phyloP scores from a whole-genome alignment of 1,139 yeast species.

The Taphrina communis region DNA sequence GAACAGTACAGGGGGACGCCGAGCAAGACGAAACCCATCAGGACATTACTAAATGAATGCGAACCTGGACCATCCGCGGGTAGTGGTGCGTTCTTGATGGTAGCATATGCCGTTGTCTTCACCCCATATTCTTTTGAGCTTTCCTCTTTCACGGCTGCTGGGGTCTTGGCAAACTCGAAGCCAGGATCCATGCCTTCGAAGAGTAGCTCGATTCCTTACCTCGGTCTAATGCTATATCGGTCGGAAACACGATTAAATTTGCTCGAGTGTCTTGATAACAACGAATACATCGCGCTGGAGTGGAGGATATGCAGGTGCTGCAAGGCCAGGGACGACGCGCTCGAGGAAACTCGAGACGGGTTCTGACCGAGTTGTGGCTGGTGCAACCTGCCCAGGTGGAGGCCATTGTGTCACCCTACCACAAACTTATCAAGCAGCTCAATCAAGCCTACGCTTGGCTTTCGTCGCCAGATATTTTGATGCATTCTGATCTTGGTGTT shows the following conservation, averaged over 20 bases:
- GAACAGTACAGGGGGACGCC: constrained; percentile 69
- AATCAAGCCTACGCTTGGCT: not conserved
- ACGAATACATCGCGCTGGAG: not conserved
- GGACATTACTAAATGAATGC: constrained; percentile 70
- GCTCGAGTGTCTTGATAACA: not conserved
- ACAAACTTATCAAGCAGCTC: not conserved
- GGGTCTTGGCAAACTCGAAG: constrained; percentile 39
- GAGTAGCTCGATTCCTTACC: not conserved
- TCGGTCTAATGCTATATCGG: not conserved
- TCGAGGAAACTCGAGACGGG: not conserved
- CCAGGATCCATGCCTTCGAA: constrained; percentile 34
- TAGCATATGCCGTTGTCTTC: constrained; percentile 66
- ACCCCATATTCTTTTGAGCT: constrained; percentile 58
- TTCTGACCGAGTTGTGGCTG: constrained; percentile 6
- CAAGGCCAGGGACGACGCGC: constrained; percentile 1
- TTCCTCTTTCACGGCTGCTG: constrained; percentile 20
- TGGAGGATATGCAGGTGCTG: not conserved
- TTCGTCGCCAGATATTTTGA: too few relatives aligned
- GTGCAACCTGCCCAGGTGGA: not conserved
- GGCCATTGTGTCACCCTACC: constrained; percentile 1
- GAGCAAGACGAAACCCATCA: constrained; percentile 61
- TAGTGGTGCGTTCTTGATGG: constrained; percentile 83
- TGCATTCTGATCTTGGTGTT: not conserved
- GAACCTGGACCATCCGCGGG: constrained; percentile 94
- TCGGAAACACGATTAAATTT: not conserved